phyloP scores from a whole-genome alignment of 345 rosid species.

The Turritis glabra region DNA sequence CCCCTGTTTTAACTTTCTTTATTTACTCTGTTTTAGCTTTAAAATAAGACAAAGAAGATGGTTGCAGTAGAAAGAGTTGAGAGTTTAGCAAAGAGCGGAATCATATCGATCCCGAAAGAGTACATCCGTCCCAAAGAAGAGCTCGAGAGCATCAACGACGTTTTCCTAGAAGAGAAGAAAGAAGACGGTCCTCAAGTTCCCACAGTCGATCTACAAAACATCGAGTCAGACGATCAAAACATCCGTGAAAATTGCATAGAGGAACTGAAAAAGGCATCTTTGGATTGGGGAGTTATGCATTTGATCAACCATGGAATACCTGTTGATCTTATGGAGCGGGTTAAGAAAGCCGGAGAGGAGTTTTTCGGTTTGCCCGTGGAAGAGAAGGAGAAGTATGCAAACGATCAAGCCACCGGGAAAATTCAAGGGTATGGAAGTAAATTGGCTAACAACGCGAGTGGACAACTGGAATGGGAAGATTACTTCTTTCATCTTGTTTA shows the following conservation, averaged over 20 bases:
- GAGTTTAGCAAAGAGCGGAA: constrained; percentile 73
- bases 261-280: constrained; percentile 59
- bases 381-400: constrained; percentile 90
- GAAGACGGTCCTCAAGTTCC: constrained; percentile 84
- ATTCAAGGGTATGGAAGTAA: constrained; percentile 97
- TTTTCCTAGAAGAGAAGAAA: constrained; percentile 80
- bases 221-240: constrained; percentile 54
- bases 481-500: constrained; percentile 83
- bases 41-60: constrained; percentile 31
- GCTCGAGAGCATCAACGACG: constrained; percentile 61
- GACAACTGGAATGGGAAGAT: constrained; percentile 96
- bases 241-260: constrained; percentile 55
- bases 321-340: constrained; percentile 54
- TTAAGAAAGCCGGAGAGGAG: constrained; percentile 60
- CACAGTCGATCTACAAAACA: constrained; percentile 63
- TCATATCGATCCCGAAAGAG: constrained; percentile 68
- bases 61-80: constrained; percentile 56
- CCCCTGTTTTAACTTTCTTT: constrained; percentile 10
- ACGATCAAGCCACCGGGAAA: constrained; percentile 75
- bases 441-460: constrained; percentile 84
- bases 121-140: constrained; percentile 80
- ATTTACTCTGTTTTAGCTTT: constrained; percentile 24
- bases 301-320: constrained; percentile 83
- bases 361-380: constrained; percentile 69
- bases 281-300: constrained; percentile 97